Conservation (phyloP, 2,329 filamentous ascomycete genomes). For the Aspergillus spinulosporus region DNA sequence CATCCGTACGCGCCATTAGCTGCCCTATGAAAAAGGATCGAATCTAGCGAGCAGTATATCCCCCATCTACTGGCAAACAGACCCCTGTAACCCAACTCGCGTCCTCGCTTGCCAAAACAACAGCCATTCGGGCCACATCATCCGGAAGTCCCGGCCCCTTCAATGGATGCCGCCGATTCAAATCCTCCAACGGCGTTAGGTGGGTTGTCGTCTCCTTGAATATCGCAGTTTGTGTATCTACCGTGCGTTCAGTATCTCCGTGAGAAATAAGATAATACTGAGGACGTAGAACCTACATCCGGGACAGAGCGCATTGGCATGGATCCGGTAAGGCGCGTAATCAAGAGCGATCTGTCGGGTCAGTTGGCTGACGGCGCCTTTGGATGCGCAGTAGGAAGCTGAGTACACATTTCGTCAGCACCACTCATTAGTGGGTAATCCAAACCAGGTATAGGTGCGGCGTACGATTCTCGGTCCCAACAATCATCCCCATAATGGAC, state of each 20-base stretch:
- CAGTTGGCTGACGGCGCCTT: conserved; percentile 53
- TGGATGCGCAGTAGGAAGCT: conserved; percentile 50
- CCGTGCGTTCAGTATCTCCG: background rate
- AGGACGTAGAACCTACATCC: conserved; percentile 39
- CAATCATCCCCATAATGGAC: conserved; percentile 34
- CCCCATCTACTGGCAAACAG: conserved; percentile 49
- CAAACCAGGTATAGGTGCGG: background rate
- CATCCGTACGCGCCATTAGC: too few relatives aligned
- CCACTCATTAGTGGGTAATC: too few relatives aligned
- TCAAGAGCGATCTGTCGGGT: conserved; percentile 53
- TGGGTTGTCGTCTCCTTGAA: conserved; percentile 16
- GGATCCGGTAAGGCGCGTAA: conserved; percentile 51
- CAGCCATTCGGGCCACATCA: conserved; percentile 43
- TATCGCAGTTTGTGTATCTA: conserved; percentile 31
- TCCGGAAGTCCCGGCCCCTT: conserved; percentile 31
- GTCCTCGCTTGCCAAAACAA: conserved; percentile 51
- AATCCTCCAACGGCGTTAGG: background rate
- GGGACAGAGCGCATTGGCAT: conserved; percentile 57
- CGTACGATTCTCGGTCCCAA: conserved; percentile 22
- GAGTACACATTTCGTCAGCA: too few relatives aligned
- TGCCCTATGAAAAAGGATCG: too few relatives aligned
- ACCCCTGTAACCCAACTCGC: conserved; percentile 49
- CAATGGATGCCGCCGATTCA: conserved; percentile 28
- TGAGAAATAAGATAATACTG: too few relatives aligned
- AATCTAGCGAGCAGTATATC: conserved; percentile 34